Percentiles rank a stretch among this genome's conserved stretches.
phyloP scores from a whole-genome alignment of 495 filamentous ascomycete genomes.

The Lasiosphaeria hispida region DNA sequence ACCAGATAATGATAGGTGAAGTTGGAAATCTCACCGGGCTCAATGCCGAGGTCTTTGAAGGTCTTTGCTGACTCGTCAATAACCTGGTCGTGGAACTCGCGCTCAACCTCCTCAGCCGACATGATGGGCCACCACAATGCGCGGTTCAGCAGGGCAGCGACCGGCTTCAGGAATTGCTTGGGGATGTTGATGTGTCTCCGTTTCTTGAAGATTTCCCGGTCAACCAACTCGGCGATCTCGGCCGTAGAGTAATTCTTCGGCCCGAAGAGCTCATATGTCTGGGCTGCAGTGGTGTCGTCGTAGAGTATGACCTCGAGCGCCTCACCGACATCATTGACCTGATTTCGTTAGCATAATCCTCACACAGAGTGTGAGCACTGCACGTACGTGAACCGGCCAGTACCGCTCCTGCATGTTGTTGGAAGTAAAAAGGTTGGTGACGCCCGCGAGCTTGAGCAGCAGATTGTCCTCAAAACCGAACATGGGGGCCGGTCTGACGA shows the following conservation, averaged over 20 bases:
- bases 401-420: slow-evolving; percentile 91
- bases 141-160: slow-evolving; percentile 70
- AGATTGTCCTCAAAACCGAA: slow-evolving; percentile 94
- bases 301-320: slow-evolving; percentile 85
- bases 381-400: slow-evolving; percentile 85
- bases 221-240: slow-evolving; percentile 83
- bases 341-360: slow-evolving; percentile 22
- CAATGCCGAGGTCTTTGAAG: slow-evolving; percentile 88
- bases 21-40: slow-evolving; percentile 75
- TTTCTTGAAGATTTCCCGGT: slow-evolving; percentile 86
- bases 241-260: slow-evolving; percentile 87
- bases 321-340: slow-evolving; percentile 84
- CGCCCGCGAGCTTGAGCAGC: slow-evolving; percentile 76
- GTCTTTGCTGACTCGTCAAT: slow-evolving; percentile 93
- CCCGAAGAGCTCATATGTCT: slow-evolving; percentile 95
- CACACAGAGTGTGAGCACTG: neutral
- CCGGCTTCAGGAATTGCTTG: slow-evolving; percentile 69
- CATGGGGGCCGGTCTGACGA: slow-evolving; percentile 90
- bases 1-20: slow-evolving; percentile 92
- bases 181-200: slow-evolving; percentile 91
- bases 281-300: slow-evolving; percentile 81
- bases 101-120: slow-evolving; percentile 84
- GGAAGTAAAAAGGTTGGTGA: slow-evolving; percentile 76
- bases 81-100: slow-evolving; percentile 90
- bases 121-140: slow-evolving; percentile 82